Evolutionary conservation across 164 flowering plant genomes (phyloP).

Genomic region (Kalanchoe fedtschenkoi): DNA sequence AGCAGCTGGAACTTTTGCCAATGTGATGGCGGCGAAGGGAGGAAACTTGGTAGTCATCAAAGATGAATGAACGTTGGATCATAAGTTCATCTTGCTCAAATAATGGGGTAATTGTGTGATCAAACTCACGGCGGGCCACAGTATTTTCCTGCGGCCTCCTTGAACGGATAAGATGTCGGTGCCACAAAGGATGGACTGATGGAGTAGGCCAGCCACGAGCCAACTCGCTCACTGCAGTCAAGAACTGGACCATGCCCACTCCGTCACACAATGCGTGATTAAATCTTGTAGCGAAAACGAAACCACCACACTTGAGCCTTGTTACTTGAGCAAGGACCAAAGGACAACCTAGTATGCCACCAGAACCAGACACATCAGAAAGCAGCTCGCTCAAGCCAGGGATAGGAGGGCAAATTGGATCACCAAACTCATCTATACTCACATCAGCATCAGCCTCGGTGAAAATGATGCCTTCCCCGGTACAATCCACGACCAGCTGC

Average conservation of each 20-base stretch:
- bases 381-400: constrained; percentile 15
- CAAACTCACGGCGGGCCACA: background rate
- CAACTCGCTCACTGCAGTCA: background rate
- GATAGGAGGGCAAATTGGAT: constrained; percentile 17
- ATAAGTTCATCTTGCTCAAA: background rate
- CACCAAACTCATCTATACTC: constrained; percentile 15
- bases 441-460: constrained; percentile 26
- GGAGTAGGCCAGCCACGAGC: background rate
- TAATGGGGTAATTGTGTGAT: too few species aligned
- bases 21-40: background rate
- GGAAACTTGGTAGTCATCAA: background rate
- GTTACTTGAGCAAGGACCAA: constrained; percentile 25
- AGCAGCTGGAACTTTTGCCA: background rate
- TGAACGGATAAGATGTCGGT: background rate
- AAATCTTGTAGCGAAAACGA: background rate
- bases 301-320: background rate
- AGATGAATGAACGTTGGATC: background rate
- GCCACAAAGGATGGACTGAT: background rate
- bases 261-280: background rate
- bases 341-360: constrained; percentile 15
- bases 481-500: constrained; percentile 8
- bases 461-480: constrained; percentile 22
- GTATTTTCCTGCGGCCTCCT: background rate
- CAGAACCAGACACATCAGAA: constrained; percentile 14
- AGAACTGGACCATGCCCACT: background rate